Evolutionary conservation across 108 stramenopile species (phyloP).

Genomic region (Seminavis robusta): DNA sequence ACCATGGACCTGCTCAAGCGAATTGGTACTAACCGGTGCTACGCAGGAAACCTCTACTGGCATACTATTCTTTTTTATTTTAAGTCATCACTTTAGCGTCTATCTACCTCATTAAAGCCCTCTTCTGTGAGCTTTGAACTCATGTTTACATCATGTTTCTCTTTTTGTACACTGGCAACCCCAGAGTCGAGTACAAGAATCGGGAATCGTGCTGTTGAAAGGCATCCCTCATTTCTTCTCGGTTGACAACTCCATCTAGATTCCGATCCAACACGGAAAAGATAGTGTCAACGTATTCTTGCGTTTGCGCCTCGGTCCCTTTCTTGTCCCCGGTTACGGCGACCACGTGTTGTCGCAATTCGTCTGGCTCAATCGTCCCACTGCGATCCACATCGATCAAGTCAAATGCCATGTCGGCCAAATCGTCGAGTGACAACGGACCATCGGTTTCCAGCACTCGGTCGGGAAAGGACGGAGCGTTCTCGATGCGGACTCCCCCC

Average conservation of each 20-base stretch:
- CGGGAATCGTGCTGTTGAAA: conserved; percentile 7
- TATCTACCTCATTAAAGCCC: no score
- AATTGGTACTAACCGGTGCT: no score
- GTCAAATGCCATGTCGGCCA: conserved; percentile 10
- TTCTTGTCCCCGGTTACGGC: not conserved
- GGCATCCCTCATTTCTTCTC: conserved; percentile 1
- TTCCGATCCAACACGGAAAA: not conserved
- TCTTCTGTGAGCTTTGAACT: not conserved
- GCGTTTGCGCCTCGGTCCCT: not conserved
- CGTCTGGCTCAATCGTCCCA: conserved; percentile 1
- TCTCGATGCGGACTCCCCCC: not conserved
- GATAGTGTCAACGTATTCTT: conserved; percentile 5
- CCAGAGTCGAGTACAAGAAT: not conserved
- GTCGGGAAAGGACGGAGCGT: not conserved
- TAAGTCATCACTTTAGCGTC: no score
- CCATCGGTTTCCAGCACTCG: not conserved
- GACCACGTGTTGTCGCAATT: not conserved
- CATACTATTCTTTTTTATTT: no score
- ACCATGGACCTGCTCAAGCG: no score
- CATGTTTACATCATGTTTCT: not conserved
- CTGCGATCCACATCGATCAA: conserved; percentile 2
- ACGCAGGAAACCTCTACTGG: no score
- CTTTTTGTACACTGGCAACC: not conserved
- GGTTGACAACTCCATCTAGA: not conserved
- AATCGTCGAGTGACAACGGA: not conserved